Base-by-base conservation (phyloP, 352 stramenopile genomes). In the Globisporangium canariense region DNA sequence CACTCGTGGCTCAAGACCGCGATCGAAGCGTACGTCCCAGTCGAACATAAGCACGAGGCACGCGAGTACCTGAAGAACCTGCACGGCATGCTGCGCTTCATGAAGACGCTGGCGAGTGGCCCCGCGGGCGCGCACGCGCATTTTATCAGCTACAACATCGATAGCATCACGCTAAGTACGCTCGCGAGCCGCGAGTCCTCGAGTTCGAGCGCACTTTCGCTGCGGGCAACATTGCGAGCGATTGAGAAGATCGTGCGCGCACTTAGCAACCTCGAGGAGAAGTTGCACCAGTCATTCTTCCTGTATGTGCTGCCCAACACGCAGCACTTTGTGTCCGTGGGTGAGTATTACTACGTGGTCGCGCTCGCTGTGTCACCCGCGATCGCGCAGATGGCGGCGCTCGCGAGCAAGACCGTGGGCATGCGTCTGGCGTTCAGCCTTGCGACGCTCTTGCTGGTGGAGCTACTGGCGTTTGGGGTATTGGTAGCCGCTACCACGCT, bases 211-310 rank as follows among this genome's bases (percentile, higher is more conserved):
- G 45, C 45, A 49, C 68, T 85, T 32, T 64, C 67, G 20, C 57
- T 78, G 4, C 73, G 69, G 5, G 74, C 76, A 7, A 60, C 83
- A 4, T 62, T 93, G 10, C 79, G 81, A 7, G 73, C 81, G 2
- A 62, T 90, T 20, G 86, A 93, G 60, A 75, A 89, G 52, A 62
- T 90, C 10, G 62, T 96, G 28, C 87, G 88, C 10, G 81, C 83
- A 7, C 62, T 96, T 25, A 96, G 88, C 74, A 96, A 96, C 60
- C 40, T 94, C 46, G 88, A 96, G 64, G 87, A 96, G 64, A 95
- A 96, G 56, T 69, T 96, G 9, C 87, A 96, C 58, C 87, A 94
- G 66, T 96, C 87, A 41, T 96, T 93, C 56, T 96, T 91, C 70
- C 68, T 96, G 9, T 96, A 96, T 54, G 73, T 96, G 34, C 73